Percentiles rank a stretch among this genome's conserved stretches.
Conservation (phyloP, 352 stramenopile species). For the Pythium phragmiticola region DNA sequence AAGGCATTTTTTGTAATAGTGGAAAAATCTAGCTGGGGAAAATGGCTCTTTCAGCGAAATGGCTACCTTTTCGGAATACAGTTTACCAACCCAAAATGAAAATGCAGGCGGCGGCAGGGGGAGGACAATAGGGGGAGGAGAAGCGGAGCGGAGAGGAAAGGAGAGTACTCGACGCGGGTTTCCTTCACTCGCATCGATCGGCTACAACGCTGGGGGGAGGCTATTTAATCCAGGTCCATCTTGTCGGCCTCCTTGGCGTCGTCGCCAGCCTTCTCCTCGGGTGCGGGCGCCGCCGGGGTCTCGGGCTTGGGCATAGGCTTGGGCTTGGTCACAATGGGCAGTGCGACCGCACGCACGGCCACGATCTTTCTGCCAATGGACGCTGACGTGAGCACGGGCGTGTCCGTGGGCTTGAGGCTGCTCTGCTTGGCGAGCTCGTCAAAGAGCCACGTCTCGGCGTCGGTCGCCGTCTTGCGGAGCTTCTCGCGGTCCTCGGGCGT, state of each 20-base stretch:
- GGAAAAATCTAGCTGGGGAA: conserved; percentile 5
- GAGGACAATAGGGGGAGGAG: neutral
- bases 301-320: conserved; percentile 89
- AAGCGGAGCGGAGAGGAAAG: neutral
- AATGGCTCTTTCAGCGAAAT: conserved; percentile 5
- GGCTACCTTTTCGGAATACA: conserved; percentile 26
- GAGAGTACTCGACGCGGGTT: neutral
- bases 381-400: conserved; percentile 91
- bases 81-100: conserved; percentile 27
- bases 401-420: conserved; percentile 73
- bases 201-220: neutral
- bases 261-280: conserved; percentile 39
- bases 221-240: conserved; percentile 84
- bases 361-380: conserved; percentile 90
- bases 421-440: conserved; percentile 95
- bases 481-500: conserved; percentile 94
- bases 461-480: conserved; percentile 88
- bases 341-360: conserved; percentile 86
- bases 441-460: conserved; percentile 94
- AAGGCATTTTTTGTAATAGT: conserved; percentile 8
- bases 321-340: conserved; percentile 97
- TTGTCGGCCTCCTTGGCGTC: conserved; percentile 64
- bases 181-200: conserved; percentile 1
- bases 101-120: neutral
- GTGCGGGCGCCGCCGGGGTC: conserved; percentile 36